phyloP scores from a whole-genome alignment of 2,329 filamentous ascomycete species.

The Colletotrichum sp. region DNA sequence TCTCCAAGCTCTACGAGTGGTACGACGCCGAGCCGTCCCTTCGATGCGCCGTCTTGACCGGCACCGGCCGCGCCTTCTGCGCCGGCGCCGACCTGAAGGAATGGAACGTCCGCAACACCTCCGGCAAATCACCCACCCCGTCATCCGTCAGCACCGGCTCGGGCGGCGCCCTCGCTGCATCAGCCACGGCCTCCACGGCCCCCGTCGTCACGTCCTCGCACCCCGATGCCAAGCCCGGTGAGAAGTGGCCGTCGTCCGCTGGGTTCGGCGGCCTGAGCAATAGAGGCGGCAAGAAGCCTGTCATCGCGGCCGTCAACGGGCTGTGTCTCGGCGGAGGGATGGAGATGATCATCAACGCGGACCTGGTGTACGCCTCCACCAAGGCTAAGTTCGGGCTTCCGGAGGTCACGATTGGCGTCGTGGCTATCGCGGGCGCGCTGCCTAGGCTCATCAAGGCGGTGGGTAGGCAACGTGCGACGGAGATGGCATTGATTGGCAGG shows the following conservation, averaged over 20 bases:
- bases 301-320: slow-evolving; percentile 80
- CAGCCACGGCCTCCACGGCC: neutral
- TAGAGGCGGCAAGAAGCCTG: slow-evolving; percentile 72
- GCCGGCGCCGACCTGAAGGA: slow-evolving; percentile 73
- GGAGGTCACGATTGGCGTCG: slow-evolving; percentile 74
- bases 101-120: slow-evolving; percentile 54
- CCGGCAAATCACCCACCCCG: neutral
- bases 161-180: neutral
- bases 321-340: slow-evolving; percentile 77
- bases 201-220: neutral
- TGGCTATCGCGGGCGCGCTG: slow-evolving; percentile 73
- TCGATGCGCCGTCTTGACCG: slow-evolving; percentile 68
- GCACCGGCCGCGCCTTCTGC: slow-evolving; percentile 68
- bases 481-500: slow-evolving; percentile 72
- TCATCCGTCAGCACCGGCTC: neutral
- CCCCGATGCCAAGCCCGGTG: slow-evolving; percentile 6
- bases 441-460: slow-evolving; percentile 69
- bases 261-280: slow-evolving; percentile 54
- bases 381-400: slow-evolving; percentile 70
- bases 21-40: slow-evolving; percentile 67
- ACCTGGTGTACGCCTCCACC: slow-evolving; percentile 69
- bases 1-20: slow-evolving; percentile 54
- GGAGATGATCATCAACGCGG: slow-evolving; percentile 77
- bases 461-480: slow-evolving; percentile 72
- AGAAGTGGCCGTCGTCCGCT: slow-evolving; percentile 11